Conservation (phyloP, 1,284 basidiomycete genomes). For the Rhodotorula glutinis region DNA sequence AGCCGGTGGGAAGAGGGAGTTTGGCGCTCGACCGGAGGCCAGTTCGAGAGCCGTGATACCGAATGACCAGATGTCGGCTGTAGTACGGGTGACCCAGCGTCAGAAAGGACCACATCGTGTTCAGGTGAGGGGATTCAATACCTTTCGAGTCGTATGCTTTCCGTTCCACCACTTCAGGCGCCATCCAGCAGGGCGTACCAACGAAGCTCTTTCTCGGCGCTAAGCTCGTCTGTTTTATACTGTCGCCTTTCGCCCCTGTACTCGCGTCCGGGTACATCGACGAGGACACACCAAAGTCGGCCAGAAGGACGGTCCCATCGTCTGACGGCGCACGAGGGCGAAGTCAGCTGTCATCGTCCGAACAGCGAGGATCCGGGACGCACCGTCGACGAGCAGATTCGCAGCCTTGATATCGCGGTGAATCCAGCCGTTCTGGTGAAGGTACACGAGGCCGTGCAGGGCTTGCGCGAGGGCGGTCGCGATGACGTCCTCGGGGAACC, state of each 20-base stretch:
- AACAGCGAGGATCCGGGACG: constrained; percentile 43
- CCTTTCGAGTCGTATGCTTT: constrained; percentile 71
- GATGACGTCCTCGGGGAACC: constrained; percentile 80
- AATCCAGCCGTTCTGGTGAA: constrained; percentile 80
- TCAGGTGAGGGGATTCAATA: too few species aligned
- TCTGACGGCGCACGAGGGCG: constrained; percentile 32
- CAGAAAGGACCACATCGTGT: not conserved
- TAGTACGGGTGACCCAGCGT: not conserved
- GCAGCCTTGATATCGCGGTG: constrained; percentile 87
- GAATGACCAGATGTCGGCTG: constrained; percentile 85
- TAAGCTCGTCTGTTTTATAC: constrained; percentile 49
- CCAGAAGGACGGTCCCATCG: constrained; percentile 75
- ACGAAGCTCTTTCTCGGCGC: constrained; percentile 77
- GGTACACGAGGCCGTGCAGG: constrained; percentile 75
- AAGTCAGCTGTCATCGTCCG: not conserved
- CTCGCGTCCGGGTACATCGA: constrained; percentile 60
- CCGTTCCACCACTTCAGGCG: constrained; percentile 80
- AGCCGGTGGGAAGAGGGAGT: constrained; percentile 69
- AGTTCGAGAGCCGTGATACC: constrained; percentile 85
- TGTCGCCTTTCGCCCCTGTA: not conserved
- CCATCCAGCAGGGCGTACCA: constrained; percentile 93
- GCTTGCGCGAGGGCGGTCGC: constrained; percentile 78
- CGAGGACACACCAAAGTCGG: constrained; percentile 82
- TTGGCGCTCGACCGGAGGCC: constrained; percentile 74
- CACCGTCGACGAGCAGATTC: constrained; percentile 77